Evolutionary conservation across 768 basidiomycete species (phyloP), one percentile per base, ranked within the genome.

Genomic region (Suillus fuscotomentosus): DNA sequence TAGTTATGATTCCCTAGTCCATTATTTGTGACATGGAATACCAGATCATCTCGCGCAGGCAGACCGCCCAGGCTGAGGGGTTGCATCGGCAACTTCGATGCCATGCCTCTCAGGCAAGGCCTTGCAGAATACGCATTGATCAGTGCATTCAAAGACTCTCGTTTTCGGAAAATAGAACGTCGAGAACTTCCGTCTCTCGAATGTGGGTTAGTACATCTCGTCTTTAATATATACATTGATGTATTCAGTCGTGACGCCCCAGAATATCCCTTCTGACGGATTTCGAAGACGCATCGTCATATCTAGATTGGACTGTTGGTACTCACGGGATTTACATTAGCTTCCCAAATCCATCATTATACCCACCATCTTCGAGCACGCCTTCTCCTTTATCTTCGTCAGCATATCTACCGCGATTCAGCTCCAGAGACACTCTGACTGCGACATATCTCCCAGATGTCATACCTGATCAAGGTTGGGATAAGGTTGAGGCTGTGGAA

Each of bases 21-120:
- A 14, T 82, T 99, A 62, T 99, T 99, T 76, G 94, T 99, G 39
- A 99, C 97, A 7, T 99, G 96, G 96, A 95, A 94, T 77, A 89
- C 86, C 53, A 84, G 84, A 65, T 82, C 85, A 39, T 82, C 82
- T 63, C 86, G 85, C 63, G 79, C 86, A 22, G 87, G 86, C 39
- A 84, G 86, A 64, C 74, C 84, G 24, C 81, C 86, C 53, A 82
- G 85, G 64, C 81, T 99, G 66, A 81, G 97, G 60, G 97, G 97
- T 55, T 99, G 97, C 78, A 98, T 99, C 70, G 97, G 97, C 71
- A 95, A 86, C 76, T 99, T 99, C 71, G 87, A 89, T 41, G 83
- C 92, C 13, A 82, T 89, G 75, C 77, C 87, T 13, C 80, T 99
- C 36, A 84, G 80, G 63, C 83, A 90, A 36, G 95, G 94, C 17